These are phyloP conservation scores for Drechslerella stenobrocha DNA, from an alignment of 2,329 filamentous ascomycete species.

Conservation along the genomic window DNA sequence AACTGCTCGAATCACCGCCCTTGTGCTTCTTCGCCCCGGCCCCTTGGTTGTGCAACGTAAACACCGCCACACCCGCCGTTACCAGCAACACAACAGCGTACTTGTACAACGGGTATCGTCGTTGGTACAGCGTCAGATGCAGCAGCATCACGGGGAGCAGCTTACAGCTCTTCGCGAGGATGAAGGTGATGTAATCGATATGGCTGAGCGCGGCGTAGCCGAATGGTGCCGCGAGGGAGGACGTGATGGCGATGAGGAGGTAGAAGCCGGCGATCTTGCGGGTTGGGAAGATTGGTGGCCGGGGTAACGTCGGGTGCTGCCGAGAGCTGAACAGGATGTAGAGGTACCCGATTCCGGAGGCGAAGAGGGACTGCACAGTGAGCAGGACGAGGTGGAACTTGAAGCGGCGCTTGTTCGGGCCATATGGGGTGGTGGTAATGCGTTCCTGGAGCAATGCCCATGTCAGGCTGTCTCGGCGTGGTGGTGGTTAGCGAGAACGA, in stretches of 20 bases:
- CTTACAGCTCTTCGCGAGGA: slow-evolving; percentile 81
- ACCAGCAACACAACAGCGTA: slow-evolving; percentile 91
- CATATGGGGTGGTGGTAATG: slow-evolving; percentile 89
- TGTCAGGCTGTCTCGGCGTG: slow-evolving; percentile 67
- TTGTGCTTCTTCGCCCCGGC: slow-evolving; percentile 62
- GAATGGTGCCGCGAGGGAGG: slow-evolving; percentile 69
- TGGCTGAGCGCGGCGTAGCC: slow-evolving; percentile 69
- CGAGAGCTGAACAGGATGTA: slow-evolving; percentile 73
- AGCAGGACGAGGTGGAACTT: slow-evolving; percentile 94
- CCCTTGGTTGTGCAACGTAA: slow-evolving; percentile 80
- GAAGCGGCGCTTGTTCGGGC: slow-evolving; percentile 73
- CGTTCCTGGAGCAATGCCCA: slow-evolving; percentile 98
- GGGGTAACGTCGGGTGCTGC: slow-evolving; percentile 53
- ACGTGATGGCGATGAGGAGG: slow-evolving; percentile 73
- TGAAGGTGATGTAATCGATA: slow-evolving; percentile 73
- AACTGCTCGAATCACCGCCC: slow-evolving; percentile 63
- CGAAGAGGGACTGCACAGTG: slow-evolving; percentile 89
- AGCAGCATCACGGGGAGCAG: slow-evolving; percentile 98
- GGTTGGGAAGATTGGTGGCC: slow-evolving; percentile 73
- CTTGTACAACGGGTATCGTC: slow-evolving; percentile 90
- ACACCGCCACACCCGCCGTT: slow-evolving; percentile 88
- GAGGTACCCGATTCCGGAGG: slow-evolving; percentile 75
- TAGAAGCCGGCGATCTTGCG: slow-evolving; percentile 74
- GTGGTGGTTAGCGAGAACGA: not conserved
- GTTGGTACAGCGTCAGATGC: slow-evolving; percentile 87